Evolutionary conservation across 2,329 filamentous ascomycete species (phyloP), one percentile per base, ranked within the genome.

Genomic region (Ceratocystis alfenasii): DNA sequence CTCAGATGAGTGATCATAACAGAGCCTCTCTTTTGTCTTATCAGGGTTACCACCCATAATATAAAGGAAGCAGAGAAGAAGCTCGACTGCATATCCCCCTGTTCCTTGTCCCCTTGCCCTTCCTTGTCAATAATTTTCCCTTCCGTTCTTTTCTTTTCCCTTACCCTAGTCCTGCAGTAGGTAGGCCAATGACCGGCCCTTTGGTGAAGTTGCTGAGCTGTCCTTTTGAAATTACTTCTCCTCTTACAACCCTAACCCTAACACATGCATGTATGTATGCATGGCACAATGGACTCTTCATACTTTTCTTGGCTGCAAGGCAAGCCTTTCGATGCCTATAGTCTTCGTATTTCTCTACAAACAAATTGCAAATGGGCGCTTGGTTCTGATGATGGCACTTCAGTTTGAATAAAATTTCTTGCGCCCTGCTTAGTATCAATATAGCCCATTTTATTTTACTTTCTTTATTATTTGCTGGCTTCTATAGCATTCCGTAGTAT

Each of bases 41-140:
- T 69, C 71, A 72, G 63, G 45, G 45, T 62, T 59, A 59, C 30
- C 25, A 30, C 55, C 25, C 15, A 8, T 28, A 53, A 48, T 48
- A 17, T 17, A 25, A 36, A 63, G 17, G 62, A 33, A 59, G 28
- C 8, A 50, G 17, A 48, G 41, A 50, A 46, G 62, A 50, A 30
- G 15, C 55, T 41, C 8, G 44, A 44, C 33, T 48, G 41, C 41
- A 30, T 46, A 6, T 5, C 0, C 41, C 60, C 33, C 12, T 62
- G 60, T 62, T 33, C 22, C 60, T 62, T 62, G 60, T n/a, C 25
- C 28, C 28, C 15, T 36, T 53, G 44, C 44, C 5, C 17, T 33
- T 20, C 46, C 62, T 8, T 36, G 62, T 53, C 46, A 53, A 46
- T 12, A 36, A 22, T n/a, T 25, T 28, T n/a, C 36, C 36, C 36